Evolutionary conservation across 2,329 filamentous ascomycete species (phyloP).

Genomic region (Stachybotrys elegans): DNA sequence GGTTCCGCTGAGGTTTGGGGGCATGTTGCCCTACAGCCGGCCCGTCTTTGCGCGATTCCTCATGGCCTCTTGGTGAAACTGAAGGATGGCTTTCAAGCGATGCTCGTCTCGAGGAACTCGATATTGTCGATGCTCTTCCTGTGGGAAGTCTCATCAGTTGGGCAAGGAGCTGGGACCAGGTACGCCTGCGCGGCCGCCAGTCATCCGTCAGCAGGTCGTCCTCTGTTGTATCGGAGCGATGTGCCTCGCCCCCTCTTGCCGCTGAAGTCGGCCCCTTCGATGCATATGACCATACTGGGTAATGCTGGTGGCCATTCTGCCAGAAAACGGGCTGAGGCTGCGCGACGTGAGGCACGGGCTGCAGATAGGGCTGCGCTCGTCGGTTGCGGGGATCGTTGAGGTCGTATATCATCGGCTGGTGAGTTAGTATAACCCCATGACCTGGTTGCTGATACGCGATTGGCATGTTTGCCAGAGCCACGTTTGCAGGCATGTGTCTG

Average conservation of each 20-base stretch:
- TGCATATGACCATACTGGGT: too few species aligned
- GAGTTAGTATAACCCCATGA: slow-evolving; percentile 6
- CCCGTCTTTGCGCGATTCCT: too few species aligned
- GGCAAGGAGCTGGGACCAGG: slow-evolving; percentile 22
- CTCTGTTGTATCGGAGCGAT: too few species aligned
- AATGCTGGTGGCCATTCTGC: neutral
- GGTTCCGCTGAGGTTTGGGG: too few species aligned
- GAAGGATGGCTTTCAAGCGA: slow-evolving; percentile 9
- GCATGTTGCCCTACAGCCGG: too few species aligned
- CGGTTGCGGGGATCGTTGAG: neutral
- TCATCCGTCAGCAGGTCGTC: too few species aligned
- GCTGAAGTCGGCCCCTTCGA: too few species aligned
- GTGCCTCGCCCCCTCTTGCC: too few species aligned
- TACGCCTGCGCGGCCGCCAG: slow-evolving; percentile 11
- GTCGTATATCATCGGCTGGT: slow-evolving; percentile 14
- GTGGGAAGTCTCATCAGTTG: slow-evolving; percentile 21
- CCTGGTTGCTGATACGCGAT: slow-evolving; percentile 10
- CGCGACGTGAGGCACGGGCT: slow-evolving; percentile 1
- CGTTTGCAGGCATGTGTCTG: neutral
- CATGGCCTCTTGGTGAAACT: too few species aligned
- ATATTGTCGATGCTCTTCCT: slow-evolving; percentile 30
- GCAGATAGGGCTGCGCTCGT: slow-evolving; percentile 3
- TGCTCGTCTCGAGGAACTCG: slow-evolving; percentile 17
- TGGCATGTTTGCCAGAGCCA: slow-evolving; percentile 12
- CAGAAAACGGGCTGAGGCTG: neutral